Evolutionary conservation across 2,329 filamentous ascomycete species (phyloP), one percentile per base, ranked within the genome.

Genomic region (Pseudocercospora crystallina): DNA sequence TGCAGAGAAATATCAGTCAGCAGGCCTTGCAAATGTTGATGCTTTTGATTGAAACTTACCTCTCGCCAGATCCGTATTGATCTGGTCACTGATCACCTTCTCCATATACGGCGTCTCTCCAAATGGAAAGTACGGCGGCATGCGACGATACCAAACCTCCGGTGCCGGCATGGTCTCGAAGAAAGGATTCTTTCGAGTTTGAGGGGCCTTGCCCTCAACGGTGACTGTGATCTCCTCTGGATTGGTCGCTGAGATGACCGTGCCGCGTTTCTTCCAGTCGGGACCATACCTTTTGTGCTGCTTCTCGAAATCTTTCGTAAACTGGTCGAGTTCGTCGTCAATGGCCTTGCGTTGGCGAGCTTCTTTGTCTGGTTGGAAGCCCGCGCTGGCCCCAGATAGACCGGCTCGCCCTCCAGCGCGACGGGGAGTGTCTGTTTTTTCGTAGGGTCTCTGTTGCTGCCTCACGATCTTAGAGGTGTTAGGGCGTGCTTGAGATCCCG

Each of bases 41-140:
- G 20, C 20, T 4, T 26, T 26, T 7, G 20, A 7, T 26, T 7
- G 7, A 7, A 10, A 56, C 61, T 59, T 49, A 64, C 65, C 51
- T 35, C 59, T 57, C 12, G 49, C 43, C 8, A 68, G 47, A 53
- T 68, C 65, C 15, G 51, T 50, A 20, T 58, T 56, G 34, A 68
- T 66, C 52, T 65, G 56, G 36, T 53, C 49, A 36, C 65, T 65
- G 35, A 60, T 48, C 15, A 55, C 43, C 38, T 54, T 40, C 53
- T 63, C 59, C 58, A 64, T 63, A 32, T 56, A 58, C 30, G 61
- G 60, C 35, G 64, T 68, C 50, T 68, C 65, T 26, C 64, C 65
- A 26, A 66, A 67, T 5, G 61, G 57, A 44, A 68, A 67, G 42
- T 49, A 57, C 2, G 57, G 52, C 26, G 63, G 60, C 58, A 65